Conservation (phyloP, 441 rosid genomes). For the Cnidoscolus chayamansa region DNA sequence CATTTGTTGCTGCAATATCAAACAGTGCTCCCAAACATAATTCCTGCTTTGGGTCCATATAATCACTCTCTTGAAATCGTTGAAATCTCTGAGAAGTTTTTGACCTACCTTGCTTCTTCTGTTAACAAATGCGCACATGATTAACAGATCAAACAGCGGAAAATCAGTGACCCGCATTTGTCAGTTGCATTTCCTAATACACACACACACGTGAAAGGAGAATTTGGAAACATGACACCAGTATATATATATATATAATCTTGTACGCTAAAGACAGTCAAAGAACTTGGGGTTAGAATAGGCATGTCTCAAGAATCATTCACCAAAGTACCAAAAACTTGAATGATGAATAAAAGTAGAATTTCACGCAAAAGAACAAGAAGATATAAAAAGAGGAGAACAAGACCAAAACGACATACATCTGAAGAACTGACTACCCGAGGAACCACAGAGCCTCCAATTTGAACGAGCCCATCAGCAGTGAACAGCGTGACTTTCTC, state of each 20-base stretch:
- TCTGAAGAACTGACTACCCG: slow-evolving; percentile 52
- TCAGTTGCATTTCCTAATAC: background rate
- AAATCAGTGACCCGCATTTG: background rate
- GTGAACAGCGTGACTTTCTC: slow-evolving; percentile 83
- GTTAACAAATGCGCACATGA: slow-evolving; percentile 19
- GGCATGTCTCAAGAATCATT: no score
- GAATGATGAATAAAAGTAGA: background rate
- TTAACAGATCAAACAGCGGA: background rate
- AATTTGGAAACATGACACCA: background rate
- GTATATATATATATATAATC: background rate
- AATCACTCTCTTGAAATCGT: slow-evolving; percentile 65
- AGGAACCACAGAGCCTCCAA: slow-evolving; percentile 86
- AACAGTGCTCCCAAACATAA: slow-evolving; percentile 88
- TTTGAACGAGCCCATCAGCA: slow-evolving; percentile 83
- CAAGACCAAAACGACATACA: slow-evolving; percentile 37
- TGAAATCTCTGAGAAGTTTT: slow-evolving; percentile 46
- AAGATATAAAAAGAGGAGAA: background rate
- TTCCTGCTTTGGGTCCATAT: slow-evolving; percentile 83
- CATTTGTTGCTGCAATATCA: slow-evolving; percentile 89
- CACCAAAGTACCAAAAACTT: background rate
- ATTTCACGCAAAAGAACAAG: background rate
- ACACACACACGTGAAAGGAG: background rate
- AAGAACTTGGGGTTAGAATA: background rate
- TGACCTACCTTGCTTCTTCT: slow-evolving; percentile 55
- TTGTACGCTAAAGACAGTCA: background rate